Conservation (phyloP, 768 basidiomycete genomes). For the Boletus insuetus region DNA sequence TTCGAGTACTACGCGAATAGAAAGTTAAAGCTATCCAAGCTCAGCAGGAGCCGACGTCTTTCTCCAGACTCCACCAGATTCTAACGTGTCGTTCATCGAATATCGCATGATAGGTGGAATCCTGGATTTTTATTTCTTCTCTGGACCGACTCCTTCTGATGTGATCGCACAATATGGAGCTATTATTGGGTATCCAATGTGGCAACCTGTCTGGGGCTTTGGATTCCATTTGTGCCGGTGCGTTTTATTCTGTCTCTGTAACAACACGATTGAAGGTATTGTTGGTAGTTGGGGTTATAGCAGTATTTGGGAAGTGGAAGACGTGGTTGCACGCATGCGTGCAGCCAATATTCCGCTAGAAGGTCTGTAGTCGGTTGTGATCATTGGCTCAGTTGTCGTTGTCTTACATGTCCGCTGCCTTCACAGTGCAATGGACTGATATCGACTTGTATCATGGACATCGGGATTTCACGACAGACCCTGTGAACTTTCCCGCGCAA, state of each 20-base stretch:
- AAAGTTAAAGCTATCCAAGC: slow-evolving; percentile 32
- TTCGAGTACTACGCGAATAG: neutral
- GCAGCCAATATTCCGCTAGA: slow-evolving; percentile 70
- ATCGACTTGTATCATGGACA: slow-evolving; percentile 71
- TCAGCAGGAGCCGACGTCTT: slow-evolving; percentile 68
- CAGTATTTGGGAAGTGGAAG: slow-evolving; percentile 50
- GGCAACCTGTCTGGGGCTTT: slow-evolving; percentile 72
- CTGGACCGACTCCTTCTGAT: slow-evolving; percentile 45
- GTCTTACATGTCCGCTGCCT: neutral
- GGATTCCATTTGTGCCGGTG: slow-evolving; percentile 73
- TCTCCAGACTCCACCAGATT: slow-evolving; percentile 53
- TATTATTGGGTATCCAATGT: slow-evolving; percentile 61
- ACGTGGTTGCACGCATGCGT: slow-evolving; percentile 55
- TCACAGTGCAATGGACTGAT: slow-evolving; percentile 69
- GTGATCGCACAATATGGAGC: slow-evolving; percentile 70
- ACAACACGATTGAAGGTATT: neutral
- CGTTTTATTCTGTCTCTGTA: neutral
- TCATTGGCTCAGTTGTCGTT: neutral
- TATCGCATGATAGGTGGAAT: slow-evolving; percentile 74
- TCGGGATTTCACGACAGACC: slow-evolving; percentile 67
- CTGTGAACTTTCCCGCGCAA: slow-evolving; percentile 55
- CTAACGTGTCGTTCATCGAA: slow-evolving; percentile 59
- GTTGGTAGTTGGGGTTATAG: slow-evolving; percentile 41
- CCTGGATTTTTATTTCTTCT: slow-evolving; percentile 75
- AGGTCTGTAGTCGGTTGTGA: slow-evolving; percentile 36